Evolutionary conservation across 495 filamentous ascomycete species (phyloP).

Genomic region (Penicillium flavigenum): DNA sequence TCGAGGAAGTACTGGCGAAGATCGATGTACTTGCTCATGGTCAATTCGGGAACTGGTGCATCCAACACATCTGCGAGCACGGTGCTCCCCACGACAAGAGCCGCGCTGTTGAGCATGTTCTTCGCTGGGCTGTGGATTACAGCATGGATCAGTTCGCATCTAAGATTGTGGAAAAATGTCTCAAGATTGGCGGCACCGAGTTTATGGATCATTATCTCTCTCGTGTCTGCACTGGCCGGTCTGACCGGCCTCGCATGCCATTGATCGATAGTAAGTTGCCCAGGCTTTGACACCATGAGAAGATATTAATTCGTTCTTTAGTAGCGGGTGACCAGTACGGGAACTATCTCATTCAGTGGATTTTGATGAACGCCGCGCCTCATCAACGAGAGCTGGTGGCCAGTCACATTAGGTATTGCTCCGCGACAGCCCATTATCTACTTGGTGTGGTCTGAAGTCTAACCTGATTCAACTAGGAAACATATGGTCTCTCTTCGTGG

Average conservation of each 20-base stretch:
- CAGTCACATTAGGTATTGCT: slow-evolving; percentile 71
- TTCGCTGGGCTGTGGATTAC: slow-evolving; percentile 89
- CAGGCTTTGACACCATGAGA: no score
- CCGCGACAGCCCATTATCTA: neutral
- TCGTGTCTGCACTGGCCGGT: slow-evolving; percentile 85
- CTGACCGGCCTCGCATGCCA: slow-evolving; percentile 91
- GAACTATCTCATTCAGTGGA: slow-evolving; percentile 97
- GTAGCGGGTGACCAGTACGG: slow-evolving; percentile 97
- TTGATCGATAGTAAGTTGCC: slow-evolving; percentile 82
- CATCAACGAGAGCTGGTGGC: slow-evolving; percentile 93
- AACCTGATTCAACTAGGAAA: slow-evolving; percentile 54
- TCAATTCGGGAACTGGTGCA: slow-evolving; percentile 99
- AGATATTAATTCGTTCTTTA: slow-evolving; percentile 36
- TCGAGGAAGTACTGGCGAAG: slow-evolving; percentile 90
- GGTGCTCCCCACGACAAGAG: slow-evolving; percentile 87
- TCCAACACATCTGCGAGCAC: slow-evolving; percentile 98
- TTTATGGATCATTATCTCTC: slow-evolving; percentile 93
- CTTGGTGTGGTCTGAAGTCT: neutral
- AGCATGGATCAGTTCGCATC: slow-evolving; percentile 99
- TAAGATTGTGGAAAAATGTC: slow-evolving; percentile 97
- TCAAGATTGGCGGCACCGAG: slow-evolving; percentile 91
- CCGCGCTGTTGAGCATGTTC: slow-evolving; percentile 90
- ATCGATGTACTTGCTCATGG: slow-evolving; percentile 95
- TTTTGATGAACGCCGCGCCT: slow-evolving; percentile 79
- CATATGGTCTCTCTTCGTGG: slow-evolving; percentile 99